phyloP scores from a whole-genome alignment of 1,284 basidiomycete species.

The Cryptococcus depauperatus region DNA sequence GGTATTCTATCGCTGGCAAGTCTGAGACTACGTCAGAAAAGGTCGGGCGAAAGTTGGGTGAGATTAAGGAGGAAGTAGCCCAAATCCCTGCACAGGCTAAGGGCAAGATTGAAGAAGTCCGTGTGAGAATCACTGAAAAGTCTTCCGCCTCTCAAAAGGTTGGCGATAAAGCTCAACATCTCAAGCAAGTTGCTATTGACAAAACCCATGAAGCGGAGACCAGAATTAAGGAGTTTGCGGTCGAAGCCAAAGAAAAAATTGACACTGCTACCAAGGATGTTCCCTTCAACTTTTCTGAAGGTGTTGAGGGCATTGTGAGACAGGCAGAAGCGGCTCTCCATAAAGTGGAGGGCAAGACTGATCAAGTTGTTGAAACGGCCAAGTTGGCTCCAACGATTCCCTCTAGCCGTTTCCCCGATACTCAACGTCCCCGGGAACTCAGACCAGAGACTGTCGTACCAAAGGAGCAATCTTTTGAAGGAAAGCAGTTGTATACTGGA shows the following conservation, averaged over 20 bases:
- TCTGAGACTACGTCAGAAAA: constrained; percentile 39
- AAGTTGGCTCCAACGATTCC: constrained; percentile 20
- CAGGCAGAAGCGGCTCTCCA: constrained; percentile 55
- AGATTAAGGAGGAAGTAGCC: constrained; percentile 44
- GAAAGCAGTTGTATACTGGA: constrained; percentile 56
- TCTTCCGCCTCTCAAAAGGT: constrained; percentile 11
- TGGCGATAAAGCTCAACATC: constrained; percentile 28
- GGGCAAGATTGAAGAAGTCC: constrained; percentile 10
- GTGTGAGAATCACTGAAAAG: constrained; percentile 7
- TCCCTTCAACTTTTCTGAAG: constrained; percentile 54
- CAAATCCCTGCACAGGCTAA: constrained; percentile 39
- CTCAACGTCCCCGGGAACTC: constrained; percentile 37
- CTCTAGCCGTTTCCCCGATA: constrained; percentile 27
- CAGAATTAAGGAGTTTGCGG: constrained; percentile 21
- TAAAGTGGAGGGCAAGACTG: constrained; percentile 16
- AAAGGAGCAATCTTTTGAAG: constrained; percentile 30
- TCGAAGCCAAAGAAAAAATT: constrained; percentile 27
- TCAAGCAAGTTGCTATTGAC: constrained; percentile 28
- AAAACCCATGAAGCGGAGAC: constrained; percentile 23
- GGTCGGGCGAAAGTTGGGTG: constrained; percentile 34
- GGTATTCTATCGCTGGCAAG: constrained; percentile 27
- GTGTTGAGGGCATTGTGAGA: constrained; percentile 57
- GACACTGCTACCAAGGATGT: constrained; percentile 38
- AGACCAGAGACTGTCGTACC: constrained; percentile 43
- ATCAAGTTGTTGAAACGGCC: constrained; percentile 16